phyloP scores from a whole-genome alignment of 1,284 basidiomycete species.

The Taiwanofungus camphoratus region DNA sequence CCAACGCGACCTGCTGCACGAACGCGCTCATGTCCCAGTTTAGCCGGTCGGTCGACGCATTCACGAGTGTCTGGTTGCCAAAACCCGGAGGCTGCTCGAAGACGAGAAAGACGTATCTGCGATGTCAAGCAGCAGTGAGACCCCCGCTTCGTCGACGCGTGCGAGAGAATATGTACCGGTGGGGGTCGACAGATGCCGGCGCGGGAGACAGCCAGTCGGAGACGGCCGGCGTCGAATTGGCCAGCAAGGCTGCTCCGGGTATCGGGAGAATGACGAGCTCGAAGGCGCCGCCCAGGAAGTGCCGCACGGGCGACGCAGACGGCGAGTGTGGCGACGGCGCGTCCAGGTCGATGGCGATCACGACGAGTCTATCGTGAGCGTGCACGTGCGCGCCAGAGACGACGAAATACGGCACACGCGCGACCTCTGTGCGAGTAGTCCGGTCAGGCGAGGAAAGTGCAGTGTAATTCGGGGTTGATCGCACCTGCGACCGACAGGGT shows the following conservation, averaged over 20 bases:
- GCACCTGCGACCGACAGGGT: neutral
- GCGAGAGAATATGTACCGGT: neutral
- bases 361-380: no score
- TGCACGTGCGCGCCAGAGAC: no score
- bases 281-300: neutral
- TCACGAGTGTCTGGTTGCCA: neutral
- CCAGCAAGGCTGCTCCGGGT: neutral
- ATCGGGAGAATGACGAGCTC: neutral
- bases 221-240: neutral
- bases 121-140: no score
- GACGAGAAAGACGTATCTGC: conserved; percentile 1
- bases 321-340: neutral
- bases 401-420: no score
- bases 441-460: no score
- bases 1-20: no score
- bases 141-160: neutral
- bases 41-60: no score
- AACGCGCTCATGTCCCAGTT: no score
- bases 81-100: neutral
- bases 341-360: neutral
- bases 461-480: no score
- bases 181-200: neutral
- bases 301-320: neutral
- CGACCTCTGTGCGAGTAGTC: no score
- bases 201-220: neutral